These are phyloP conservation scores for Gyrodon lividus DNA, from an alignment of 768 basidiomycete genomes.

Conservation along the genomic window DNA sequence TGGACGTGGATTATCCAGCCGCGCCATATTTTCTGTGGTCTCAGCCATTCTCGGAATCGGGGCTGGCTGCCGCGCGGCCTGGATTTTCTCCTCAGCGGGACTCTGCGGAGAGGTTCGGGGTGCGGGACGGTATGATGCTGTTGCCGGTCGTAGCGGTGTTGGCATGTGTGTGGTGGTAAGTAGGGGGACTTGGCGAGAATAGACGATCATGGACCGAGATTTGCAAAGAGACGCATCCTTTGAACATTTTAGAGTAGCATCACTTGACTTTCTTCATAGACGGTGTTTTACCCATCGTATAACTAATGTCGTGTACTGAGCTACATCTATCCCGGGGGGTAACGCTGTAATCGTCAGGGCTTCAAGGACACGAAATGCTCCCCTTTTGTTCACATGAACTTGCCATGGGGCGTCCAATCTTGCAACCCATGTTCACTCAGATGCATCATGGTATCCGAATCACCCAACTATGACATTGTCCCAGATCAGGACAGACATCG, in stretches of 20 bases:
- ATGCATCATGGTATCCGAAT: too few relatives aligned
- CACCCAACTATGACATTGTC: too few relatives aligned
- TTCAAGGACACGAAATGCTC: too few relatives aligned
- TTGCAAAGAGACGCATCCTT: not conserved
- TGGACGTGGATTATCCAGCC: constrained; percentile 37
- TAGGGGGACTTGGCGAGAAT: not conserved
- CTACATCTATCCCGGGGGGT: too few relatives aligned
- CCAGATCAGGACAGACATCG: not conserved
- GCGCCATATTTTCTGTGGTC: constrained; percentile 55
- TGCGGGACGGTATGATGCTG: not conserved
- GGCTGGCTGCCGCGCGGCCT: constrained; percentile 1
- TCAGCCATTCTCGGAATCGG: constrained; percentile 45
- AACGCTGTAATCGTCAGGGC: too few relatives aligned
- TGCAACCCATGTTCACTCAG: too few relatives aligned
- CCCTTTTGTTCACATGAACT: too few relatives aligned
- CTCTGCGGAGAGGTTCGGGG: not conserved
- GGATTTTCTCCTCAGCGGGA: constrained; percentile 5
- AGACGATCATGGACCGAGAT: too few relatives aligned
- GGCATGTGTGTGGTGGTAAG: not conserved
- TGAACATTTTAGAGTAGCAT: not conserved
- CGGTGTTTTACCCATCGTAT: too few relatives aligned
- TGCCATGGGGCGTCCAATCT: too few relatives aligned
- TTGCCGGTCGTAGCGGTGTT: not conserved
- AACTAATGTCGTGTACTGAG: too few relatives aligned
- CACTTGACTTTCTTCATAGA: too few relatives aligned